Percentiles rank a stretch among this genome's conserved stretches.
These are phyloP conservation scores for Spergularia bocconei DNA, from an alignment of 148 eudicot species.

Conservation along the genomic window DNA sequence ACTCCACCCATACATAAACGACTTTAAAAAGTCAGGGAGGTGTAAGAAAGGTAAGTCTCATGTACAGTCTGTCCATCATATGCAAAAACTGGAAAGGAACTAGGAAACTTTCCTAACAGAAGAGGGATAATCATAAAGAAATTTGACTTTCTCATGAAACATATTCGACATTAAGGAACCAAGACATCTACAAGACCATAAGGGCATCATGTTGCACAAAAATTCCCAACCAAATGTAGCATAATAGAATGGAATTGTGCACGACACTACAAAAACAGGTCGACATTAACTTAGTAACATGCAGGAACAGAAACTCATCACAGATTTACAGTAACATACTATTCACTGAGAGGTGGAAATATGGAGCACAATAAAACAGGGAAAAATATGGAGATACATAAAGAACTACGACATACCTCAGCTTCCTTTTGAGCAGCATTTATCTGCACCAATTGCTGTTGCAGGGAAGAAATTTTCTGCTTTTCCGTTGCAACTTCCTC, in stretches of 20 bases:
- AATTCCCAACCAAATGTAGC: conserved; percentile 3
- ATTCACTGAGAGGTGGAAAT: background rate
- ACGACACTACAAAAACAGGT: background rate
- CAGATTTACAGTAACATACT: background rate
- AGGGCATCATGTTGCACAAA: background rate
- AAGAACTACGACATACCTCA: conserved; percentile 48
- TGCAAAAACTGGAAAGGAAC: background rate
- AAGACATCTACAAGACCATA: background rate
- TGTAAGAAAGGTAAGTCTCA: background rate
- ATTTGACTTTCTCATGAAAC: background rate
- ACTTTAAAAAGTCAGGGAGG: background rate
- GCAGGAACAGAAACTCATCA: no score
- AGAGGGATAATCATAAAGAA: background rate
- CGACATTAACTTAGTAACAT: no score
- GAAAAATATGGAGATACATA: background rate
- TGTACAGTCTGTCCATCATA: background rate
- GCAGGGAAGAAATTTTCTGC: conserved; percentile 54
- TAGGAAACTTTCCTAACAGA: no score
- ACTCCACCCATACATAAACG: background rate
- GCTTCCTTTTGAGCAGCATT: conserved; percentile 63
- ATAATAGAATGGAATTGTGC: background rate
- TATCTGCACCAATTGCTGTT: conserved; percentile 59
- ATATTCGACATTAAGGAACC: background rate
- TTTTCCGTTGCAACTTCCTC: conserved; percentile 82
- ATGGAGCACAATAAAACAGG: background rate